A percentile compares a stretch with the other conserved stretches of the same genome.
phyloP scores from a whole-genome alignment of 768 basidiomycete genomes.

The Rhizopogon rudus region DNA sequence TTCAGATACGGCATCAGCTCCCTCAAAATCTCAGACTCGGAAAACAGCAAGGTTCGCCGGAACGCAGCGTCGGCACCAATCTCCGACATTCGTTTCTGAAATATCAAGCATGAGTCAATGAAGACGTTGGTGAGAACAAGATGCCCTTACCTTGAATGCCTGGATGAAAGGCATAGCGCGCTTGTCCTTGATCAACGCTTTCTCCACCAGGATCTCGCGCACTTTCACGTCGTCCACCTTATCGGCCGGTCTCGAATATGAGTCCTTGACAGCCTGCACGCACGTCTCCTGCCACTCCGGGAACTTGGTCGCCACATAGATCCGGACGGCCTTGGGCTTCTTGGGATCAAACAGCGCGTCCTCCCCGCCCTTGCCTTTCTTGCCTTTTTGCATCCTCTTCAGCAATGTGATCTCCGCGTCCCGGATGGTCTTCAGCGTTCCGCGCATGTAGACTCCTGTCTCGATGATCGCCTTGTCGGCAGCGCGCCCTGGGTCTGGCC shows the following conservation, averaged over 20 bases:
- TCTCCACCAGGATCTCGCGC: slow-evolving; percentile 57
- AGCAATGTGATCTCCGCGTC: slow-evolving; percentile 77
- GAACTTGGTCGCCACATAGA: slow-evolving; percentile 90
- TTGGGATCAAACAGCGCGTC: slow-evolving; percentile 73
- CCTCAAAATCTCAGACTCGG: slow-evolving; percentile 66
- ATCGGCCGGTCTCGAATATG: slow-evolving; percentile 51
- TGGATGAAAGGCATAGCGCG: slow-evolving; percentile 93
- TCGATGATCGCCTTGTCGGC: slow-evolving; percentile 68
- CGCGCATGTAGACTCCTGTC: slow-evolving; percentile 80
- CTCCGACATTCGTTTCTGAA: slow-evolving; percentile 76
- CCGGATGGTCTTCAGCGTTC: slow-evolving; percentile 86
- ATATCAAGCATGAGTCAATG: slow-evolving; percentile 1
- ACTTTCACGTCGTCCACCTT: slow-evolving; percentile 83
- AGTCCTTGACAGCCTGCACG: slow-evolving; percentile 68
- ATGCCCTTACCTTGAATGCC: slow-evolving; percentile 71
- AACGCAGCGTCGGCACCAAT: slow-evolving; percentile 75
- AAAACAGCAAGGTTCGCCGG: slow-evolving; percentile 78
- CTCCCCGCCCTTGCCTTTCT: slow-evolving; percentile 45
- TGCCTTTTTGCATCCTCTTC: slow-evolving; percentile 78
- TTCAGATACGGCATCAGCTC: slow-evolving; percentile 79
- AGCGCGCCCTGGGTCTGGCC: slow-evolving; percentile 63
- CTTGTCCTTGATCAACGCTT: slow-evolving; percentile 93
- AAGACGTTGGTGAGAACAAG: background rate
- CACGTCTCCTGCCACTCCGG: slow-evolving; percentile 92
- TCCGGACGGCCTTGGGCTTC: slow-evolving; percentile 75